Base-by-base conservation (phyloP, 1,284 basidiomycete species). In the Cryptococcus sp. region DNA sequence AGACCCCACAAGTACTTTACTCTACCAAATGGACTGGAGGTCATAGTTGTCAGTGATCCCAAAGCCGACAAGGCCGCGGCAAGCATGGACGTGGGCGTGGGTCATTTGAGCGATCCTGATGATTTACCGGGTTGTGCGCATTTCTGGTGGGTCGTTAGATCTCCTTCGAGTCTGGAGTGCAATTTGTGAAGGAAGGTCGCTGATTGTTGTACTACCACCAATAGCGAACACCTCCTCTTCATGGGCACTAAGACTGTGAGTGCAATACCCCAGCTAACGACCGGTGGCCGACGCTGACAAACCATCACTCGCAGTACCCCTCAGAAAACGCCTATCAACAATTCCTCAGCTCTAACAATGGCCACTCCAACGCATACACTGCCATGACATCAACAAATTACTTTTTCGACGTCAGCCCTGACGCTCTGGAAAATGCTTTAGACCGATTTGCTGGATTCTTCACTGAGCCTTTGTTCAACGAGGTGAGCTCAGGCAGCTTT, bases 391-490 rank as follows among this genome's bases (percentile, higher is more conserved):
- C 95, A 76, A 99, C 96, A 38, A 96, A 94, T 78, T 77, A 74
- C 67, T 79, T 78, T 79, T 99, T 99, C 79, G 91, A 86, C 69
- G 91, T 98, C 45, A 85, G 89, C n/a, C 89, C 92, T 1, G 80
- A 86, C n/a, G 89, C 90, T 23, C 85, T 99, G 5, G 79, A 84
- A 3, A 89, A 88, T 45, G 93, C 95, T 1, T 83, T 99, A 10
- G 85, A 91, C 67, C 88, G 94, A 30, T 99, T 99, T 77, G 84
- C 94, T 0, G 88, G 88, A 2, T 99, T 99, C 82, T 99, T 99
- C 81, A 88, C 91, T 68, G 89, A 87, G 42, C 96, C 96, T 0
- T 84, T 96, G 52, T 99, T 99, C 73, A 82, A 90, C 39, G 75
- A 76, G 60, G 71, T 67, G 25, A 61, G 70, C 52, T 38, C 15